These are phyloP conservation scores for Phialophora tarda DNA, from an alignment of 2,329 filamentous ascomycete species.

Conservation along the genomic window DNA sequence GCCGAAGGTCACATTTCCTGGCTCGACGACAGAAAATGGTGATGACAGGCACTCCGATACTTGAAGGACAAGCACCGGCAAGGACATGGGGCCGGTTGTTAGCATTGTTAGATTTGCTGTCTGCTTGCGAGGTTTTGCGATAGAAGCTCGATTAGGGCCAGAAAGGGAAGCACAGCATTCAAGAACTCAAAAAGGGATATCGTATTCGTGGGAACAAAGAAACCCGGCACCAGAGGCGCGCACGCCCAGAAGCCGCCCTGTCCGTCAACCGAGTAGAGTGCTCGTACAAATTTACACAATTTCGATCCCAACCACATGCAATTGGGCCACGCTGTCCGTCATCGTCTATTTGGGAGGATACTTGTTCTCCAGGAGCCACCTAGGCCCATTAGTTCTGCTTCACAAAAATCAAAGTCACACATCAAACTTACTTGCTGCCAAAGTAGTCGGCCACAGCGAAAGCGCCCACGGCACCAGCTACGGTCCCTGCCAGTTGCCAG, in stretches of 20 bases:
- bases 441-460: slow-evolving; percentile 55
- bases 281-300: slow-evolving; percentile 27
- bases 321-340: slow-evolving; percentile 1
- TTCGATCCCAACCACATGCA: slow-evolving; percentile 8
- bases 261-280: slow-evolving; percentile 35
- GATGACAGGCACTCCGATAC: slow-evolving; percentile 3
- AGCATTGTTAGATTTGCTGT: background rate
- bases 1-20: background rate
- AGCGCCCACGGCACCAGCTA: slow-evolving; percentile 52
- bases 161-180: slow-evolving; percentile 2
- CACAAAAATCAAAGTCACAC: background rate
- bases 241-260: slow-evolving; percentile 30
- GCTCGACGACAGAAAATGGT: background rate
- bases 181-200: slow-evolving; percentile 31
- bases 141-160: background rate
- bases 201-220: slow-evolving; percentile 32
- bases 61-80: background rate
- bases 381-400: slow-evolving; percentile 36
- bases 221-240: slow-evolving; percentile 27
- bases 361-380: slow-evolving; percentile 59
- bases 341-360: slow-evolving; percentile 54
- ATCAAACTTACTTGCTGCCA: slow-evolving; percentile 54
- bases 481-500: slow-evolving; percentile 52
- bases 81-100: background rate
- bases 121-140: background rate